Evolutionary conservation across 2,329 filamentous ascomycete species (phyloP).

Genomic region (Fusarium chlamydosporum): DNA sequence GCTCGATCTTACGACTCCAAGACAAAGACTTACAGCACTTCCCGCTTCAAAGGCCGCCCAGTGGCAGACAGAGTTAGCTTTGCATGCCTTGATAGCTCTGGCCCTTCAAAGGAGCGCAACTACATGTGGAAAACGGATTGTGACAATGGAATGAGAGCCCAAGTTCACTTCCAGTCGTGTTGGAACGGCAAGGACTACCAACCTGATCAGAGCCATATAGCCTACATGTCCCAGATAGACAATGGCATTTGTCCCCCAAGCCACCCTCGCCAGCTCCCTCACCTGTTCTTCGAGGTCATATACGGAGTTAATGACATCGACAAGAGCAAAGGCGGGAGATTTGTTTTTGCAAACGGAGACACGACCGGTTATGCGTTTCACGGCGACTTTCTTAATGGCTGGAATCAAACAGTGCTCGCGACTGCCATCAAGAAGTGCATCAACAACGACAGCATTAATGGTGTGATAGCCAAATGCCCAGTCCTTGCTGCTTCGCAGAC

Average conservation of each 20-base stretch:
- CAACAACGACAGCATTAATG: constrained; percentile 39
- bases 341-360: constrained; percentile 46
- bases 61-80: constrained; percentile 45
- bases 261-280: constrained; percentile 43
- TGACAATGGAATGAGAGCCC: constrained; percentile 46
- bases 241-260: constrained; percentile 46
- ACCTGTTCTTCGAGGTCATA: constrained; percentile 46
- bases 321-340: constrained; percentile 46
- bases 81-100: constrained; percentile 46
- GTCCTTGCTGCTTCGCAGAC: constrained; percentile 43
- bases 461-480: constrained; percentile 33
- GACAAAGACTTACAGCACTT: constrained; percentile 40
- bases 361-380: constrained; percentile 46
- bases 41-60: constrained; percentile 29
- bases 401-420: constrained; percentile 36
- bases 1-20: constrained; percentile 38
- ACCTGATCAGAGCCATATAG: constrained; percentile 43
- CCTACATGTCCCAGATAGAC: constrained; percentile 47
- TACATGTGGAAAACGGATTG: constrained; percentile 47
- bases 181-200: constrained; percentile 47
- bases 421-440: constrained; percentile 42
- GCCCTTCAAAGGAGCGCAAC: constrained; percentile 35
- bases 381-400: constrained; percentile 46
- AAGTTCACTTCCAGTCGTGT: constrained; percentile 46
- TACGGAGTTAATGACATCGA: constrained; percentile 44